Conservation (phyloP, 495 filamentous ascomycete genomes). For the Stereocaulon alpinum region DNA sequence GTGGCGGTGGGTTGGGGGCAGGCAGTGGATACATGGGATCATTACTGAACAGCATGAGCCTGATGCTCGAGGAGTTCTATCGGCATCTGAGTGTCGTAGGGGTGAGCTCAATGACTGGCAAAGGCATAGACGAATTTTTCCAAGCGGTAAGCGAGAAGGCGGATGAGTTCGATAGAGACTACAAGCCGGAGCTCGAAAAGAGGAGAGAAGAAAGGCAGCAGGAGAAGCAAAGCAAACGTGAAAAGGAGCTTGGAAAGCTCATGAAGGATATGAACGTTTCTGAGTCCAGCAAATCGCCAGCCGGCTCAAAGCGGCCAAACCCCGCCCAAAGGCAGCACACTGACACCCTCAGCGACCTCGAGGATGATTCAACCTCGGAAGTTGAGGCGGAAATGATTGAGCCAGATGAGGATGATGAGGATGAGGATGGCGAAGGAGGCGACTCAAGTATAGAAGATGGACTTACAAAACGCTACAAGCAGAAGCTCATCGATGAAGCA, state of each 20-base stretch:
- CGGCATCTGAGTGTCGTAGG: slow-evolving; percentile 81
- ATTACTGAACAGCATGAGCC: slow-evolving; percentile 89
- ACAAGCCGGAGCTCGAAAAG: slow-evolving; percentile 81
- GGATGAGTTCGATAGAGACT: slow-evolving; percentile 82
- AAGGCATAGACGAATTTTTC: slow-evolving; percentile 89
- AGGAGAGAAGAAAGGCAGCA: slow-evolving; percentile 64
- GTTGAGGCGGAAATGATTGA: slow-evolving; percentile 22
- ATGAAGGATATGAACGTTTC: slow-evolving; percentile 90
- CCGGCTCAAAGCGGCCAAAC: slow-evolving; percentile 24
- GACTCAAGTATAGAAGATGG: slow-evolving; percentile 31
- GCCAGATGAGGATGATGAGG: slow-evolving; percentile 25
- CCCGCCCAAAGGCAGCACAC: slow-evolving; percentile 28
- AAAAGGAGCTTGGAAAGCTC: slow-evolving; percentile 77
- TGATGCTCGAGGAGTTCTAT: slow-evolving; percentile 98
- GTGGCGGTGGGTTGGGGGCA: slow-evolving; percentile 44
- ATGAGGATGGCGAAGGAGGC: slow-evolving; percentile 23
- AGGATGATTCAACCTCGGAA: slow-evolving; percentile 35
- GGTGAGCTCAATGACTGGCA: slow-evolving; percentile 86
- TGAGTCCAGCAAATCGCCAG: slow-evolving; percentile 30
- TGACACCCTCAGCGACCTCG: slow-evolving; percentile 44
- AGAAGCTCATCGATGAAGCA: slow-evolving; percentile 32
- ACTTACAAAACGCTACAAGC: slow-evolving; percentile 36
- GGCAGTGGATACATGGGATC: slow-evolving; percentile 97
- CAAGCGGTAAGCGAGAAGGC: slow-evolving; percentile 75
- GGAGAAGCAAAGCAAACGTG: slow-evolving; percentile 53